Evolutionary conservation across 257 asterid genomes (phyloP).

Genomic region (Agastache rugosa): DNA sequence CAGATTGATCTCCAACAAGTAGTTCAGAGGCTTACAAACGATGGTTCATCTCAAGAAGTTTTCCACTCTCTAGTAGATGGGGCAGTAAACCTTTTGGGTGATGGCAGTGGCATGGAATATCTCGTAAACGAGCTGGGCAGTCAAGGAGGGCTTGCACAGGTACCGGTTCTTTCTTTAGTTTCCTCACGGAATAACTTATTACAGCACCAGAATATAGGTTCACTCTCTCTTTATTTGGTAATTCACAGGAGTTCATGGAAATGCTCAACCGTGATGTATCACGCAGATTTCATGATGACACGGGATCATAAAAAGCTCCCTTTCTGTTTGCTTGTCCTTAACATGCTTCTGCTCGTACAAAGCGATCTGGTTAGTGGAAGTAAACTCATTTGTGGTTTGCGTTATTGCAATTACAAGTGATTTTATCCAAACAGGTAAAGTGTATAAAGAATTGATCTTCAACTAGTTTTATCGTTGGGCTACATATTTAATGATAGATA

Average conservation of each 20-base stretch:
- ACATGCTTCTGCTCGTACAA: neutral
- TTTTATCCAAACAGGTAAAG: neutral
- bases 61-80: conserved; percentile 54
- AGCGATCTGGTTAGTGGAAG: conserved; percentile 8
- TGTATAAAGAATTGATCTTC: conserved; percentile 4
- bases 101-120: conserved; percentile 35
- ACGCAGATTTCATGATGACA: conserved; percentile 47
- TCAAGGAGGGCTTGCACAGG: conserved; percentile 55
- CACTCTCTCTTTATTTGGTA: neutral
- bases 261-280: conserved; percentile 59
- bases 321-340: neutral
- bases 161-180: conserved; percentile 24
- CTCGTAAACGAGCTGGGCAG: conserved; percentile 51
- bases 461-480: neutral
- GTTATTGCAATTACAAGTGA: conserved; percentile 11
- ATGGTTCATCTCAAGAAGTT: conserved; percentile 50
- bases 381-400: neutral
- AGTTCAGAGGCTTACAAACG: conserved; percentile 50
- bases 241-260: conserved; percentile 62
- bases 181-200: neutral
- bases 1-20: conserved; percentile 52
- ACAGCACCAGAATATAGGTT: neutral
- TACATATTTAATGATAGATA: neutral
- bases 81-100: conserved; percentile 40
- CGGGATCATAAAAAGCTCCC: conserved; percentile 21